Evolutionary conservation across 805 yeast genomes (phyloP).

Genomic region (Lipomyces sp.): DNA sequence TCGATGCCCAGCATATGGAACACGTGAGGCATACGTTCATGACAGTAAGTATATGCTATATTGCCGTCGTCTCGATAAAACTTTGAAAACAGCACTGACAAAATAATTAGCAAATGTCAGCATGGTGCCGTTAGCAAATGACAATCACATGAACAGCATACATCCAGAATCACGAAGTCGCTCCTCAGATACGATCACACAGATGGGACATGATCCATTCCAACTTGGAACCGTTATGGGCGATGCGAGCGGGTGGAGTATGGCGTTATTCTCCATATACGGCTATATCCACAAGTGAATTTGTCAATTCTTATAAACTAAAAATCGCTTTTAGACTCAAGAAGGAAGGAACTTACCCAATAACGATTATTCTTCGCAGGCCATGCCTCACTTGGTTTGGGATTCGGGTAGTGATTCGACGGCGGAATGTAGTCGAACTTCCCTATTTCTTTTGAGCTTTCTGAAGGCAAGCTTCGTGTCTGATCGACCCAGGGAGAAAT

Average conservation of each 20-base stretch:
- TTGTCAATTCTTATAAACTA: neutral
- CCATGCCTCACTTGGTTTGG: conserved; percentile 22
- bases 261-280: conserved; percentile 23
- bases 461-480: conserved; percentile 28
- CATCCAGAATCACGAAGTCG: conserved; percentile 21
- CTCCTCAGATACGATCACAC: conserved; percentile 15
- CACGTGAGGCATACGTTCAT: conserved; percentile 24
- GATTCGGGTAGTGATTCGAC: conserved; percentile 20
- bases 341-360: conserved; percentile 17
- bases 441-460: conserved; percentile 9
- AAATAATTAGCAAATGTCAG: neutral
- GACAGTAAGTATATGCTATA: conserved; percentile 17
- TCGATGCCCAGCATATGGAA: conserved; percentile 18
- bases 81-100: conserved; percentile 16
- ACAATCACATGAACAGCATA: neutral
- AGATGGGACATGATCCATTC: conserved; percentile 23
- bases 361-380: conserved; percentile 18
- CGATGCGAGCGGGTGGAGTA: conserved; percentile 25
- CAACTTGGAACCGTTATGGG: conserved; percentile 21
- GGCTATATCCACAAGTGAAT: conserved; percentile 6
- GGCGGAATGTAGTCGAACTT: conserved; percentile 23
- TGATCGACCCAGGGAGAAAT: conserved; percentile 28
- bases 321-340: no score
- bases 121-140: neutral
- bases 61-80: conserved; percentile 18